These are phyloP conservation scores for Didymella keratinophila DNA, from an alignment of 2,329 filamentous ascomycete genomes.

Conservation along the genomic window DNA sequence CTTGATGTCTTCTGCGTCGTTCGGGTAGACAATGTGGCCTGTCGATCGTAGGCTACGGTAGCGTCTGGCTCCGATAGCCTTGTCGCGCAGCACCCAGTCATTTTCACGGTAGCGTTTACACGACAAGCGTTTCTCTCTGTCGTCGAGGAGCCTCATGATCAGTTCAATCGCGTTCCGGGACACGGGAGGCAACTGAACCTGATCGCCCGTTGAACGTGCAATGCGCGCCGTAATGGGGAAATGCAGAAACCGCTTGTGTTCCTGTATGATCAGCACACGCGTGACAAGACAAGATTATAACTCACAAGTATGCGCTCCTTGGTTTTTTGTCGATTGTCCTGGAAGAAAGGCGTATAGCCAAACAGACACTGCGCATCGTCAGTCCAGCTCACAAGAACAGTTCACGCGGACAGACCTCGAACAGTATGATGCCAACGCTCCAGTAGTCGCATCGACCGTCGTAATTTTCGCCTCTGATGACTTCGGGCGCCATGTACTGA, in stretches of 20 bases:
- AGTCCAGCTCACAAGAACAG: neutral
- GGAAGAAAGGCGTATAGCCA: slow-evolving; percentile 87
- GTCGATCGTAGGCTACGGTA: slow-evolving; percentile 48
- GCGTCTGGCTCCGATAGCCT: slow-evolving; percentile 32
- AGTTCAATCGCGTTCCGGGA: slow-evolving; percentile 79
- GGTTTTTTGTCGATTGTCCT: slow-evolving; percentile 80
- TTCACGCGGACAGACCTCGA: slow-evolving; percentile 64
- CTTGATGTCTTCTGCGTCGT: slow-evolving; percentile 91
- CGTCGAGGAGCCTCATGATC: slow-evolving; percentile 74
- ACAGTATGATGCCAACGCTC: slow-evolving; percentile 94
- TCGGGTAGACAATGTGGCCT: slow-evolving; percentile 75
- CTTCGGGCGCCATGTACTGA: slow-evolving; percentile 98
- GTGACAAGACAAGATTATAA: slow-evolving; percentile 10
- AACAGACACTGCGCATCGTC: slow-evolving; percentile 74
- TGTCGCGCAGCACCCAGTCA: slow-evolving; percentile 56
- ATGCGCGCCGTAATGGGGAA: slow-evolving; percentile 69
- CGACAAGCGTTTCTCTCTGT: slow-evolving; percentile 78
- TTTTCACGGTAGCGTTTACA: slow-evolving; percentile 76
- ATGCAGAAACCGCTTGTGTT: slow-evolving; percentile 72
- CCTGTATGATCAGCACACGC: slow-evolving; percentile 55
- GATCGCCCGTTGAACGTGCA: slow-evolving; percentile 60
- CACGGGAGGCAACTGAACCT: slow-evolving; percentile 58
- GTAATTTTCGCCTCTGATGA: slow-evolving; percentile 81
- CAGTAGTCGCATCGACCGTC: slow-evolving; percentile 96
- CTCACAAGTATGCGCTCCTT: slow-evolving; percentile 84